These are phyloP conservation scores for Cyclotella kingstonii DNA, from an alignment of 108 stramenopile species.

Conservation along the genomic window DNA sequence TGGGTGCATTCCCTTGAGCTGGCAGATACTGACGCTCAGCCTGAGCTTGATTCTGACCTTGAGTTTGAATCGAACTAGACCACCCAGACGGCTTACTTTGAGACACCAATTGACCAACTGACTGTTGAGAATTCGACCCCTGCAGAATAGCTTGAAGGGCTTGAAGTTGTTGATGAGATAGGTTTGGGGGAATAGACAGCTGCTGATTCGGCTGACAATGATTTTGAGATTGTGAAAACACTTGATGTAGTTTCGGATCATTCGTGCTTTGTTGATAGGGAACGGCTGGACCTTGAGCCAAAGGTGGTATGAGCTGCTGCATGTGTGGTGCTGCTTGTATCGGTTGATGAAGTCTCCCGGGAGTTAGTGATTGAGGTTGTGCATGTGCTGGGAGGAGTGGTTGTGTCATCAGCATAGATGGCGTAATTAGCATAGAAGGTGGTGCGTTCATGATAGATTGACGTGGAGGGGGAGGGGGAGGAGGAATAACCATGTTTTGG, in stretches of 20 bases:
- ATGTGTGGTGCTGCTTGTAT: slow-evolving; percentile 8
- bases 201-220: slow-evolving; percentile 11
- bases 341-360: slow-evolving; percentile 25
- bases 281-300: background rate
- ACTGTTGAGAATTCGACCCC: background rate
- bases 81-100: background rate
- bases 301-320: slow-evolving; percentile 11
- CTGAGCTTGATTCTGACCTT: background rate
- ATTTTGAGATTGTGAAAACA: slow-evolving; percentile 37
- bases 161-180: slow-evolving; percentile 2
- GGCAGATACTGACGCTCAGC: background rate
- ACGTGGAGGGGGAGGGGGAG: slow-evolving; percentile 16
- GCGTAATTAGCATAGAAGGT: background rate
- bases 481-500: background rate
- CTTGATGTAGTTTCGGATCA: slow-evolving; percentile 33
- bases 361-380: too few species aligned
- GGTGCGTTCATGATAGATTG: slow-evolving; percentile 5
- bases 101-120: background rate
- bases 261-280: background rate
- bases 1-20: background rate
- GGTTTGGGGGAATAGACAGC: slow-evolving; percentile 1
- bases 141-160: slow-evolving; percentile 13
- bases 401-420: too few species aligned
- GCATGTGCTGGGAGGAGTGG: too few species aligned
- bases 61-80: background rate